Conservation (phyloP, 129 eudicot species). For the sunflower (Helianthus annuus) region HanXRQr2.0-SUNRISE NC_035444.2:65692801-65693300, state of each 20-base stretch:
- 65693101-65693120: neutral
- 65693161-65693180: neutral
- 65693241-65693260: neutral
- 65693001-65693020: neutral
- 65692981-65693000: neutral
- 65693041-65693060: no score
- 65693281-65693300: neutral
- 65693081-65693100: neutral
- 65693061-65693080: neutral
- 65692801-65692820: constrained; percentile 1
- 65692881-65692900: constrained; percentile 14
- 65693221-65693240: neutral
- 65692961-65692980: neutral
- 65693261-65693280: neutral
- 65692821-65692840: constrained; percentile 25
- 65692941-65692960: neutral
- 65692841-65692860: neutral
- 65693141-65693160: no score
- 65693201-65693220: neutral
- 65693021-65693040: no score
- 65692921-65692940: constrained; percentile 17
- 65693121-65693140: neutral
- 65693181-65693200: neutral
- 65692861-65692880: constrained; percentile 22
- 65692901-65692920: constrained; percentile 9